phyloP scores from a whole-genome alignment of 768 basidiomycete species.

The Filobasidium wieringae region DNA sequence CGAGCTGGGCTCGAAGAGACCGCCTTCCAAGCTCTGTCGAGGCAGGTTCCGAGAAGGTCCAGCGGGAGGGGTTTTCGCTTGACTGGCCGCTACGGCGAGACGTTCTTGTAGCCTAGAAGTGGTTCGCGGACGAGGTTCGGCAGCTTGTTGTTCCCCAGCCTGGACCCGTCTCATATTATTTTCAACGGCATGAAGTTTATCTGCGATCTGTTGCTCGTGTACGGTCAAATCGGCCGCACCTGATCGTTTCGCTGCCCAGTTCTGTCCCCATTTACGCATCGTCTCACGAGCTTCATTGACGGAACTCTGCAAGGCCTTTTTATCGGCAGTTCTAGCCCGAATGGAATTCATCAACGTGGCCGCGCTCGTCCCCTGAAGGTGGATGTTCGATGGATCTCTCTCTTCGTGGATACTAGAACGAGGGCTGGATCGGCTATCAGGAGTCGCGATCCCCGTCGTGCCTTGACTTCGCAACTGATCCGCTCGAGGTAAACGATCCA shows the following conservation, averaged over 20 bases:
- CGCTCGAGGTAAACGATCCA: not conserved
- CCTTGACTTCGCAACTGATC: too few relatives aligned
- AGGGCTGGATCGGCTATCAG: too few relatives aligned
- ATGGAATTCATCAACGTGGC: conserved; percentile 67
- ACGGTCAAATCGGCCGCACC: too few relatives aligned
- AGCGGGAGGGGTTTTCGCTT: conserved; percentile 4
- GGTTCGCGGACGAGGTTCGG: not conserved
- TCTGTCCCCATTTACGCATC: conserved; percentile 83
- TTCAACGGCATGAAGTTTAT: not conserved
- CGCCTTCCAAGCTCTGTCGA: not conserved
- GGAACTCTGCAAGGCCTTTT: conserved; percentile 69
- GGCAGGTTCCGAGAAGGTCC: not conserved
- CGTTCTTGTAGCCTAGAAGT: conserved; percentile 26
- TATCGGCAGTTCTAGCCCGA: conserved; percentile 55
- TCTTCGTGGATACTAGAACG: too few relatives aligned
- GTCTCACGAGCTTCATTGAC: conserved; percentile 58
- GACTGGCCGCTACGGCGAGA: conserved; percentile 24
- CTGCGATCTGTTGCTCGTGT: conserved; percentile 12
- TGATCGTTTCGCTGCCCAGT: conserved; percentile 51
- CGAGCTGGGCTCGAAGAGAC: not conserved
- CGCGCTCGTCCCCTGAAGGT: conserved; percentile 18
- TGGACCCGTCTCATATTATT: not conserved
- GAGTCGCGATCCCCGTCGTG: not conserved
- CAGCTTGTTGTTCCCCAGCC: too few relatives aligned
- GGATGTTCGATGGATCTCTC: not conserved